phyloP scores from a whole-genome alignment of 345 rosid species.

The Salix udensis region DNA sequence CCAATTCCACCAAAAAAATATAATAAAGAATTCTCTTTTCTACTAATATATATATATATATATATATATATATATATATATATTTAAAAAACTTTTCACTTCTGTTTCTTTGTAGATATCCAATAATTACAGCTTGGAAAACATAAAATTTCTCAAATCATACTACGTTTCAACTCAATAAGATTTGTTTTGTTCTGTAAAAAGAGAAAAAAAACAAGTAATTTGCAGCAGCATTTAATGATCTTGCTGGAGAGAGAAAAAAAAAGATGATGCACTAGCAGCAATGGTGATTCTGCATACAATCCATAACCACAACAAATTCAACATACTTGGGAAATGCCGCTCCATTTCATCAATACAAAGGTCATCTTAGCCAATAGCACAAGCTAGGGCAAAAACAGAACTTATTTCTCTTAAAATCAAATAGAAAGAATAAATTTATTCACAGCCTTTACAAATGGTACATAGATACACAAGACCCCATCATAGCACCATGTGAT shows the following conservation, averaged over 20 bases:
- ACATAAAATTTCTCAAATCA: too few species aligned
- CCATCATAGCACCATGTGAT: neutral
- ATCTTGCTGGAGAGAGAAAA: neutral
- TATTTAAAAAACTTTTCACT: too few species aligned
- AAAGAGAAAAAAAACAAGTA: too few species aligned
- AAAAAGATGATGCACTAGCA: neutral
- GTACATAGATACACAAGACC: neutral
- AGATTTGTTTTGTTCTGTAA: too few species aligned
- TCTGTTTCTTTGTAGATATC: too few species aligned
- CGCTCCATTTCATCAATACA: neutral
- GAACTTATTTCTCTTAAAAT: neutral
- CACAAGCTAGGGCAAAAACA: neutral
- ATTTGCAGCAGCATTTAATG: neutral
- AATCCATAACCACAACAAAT: neutral
- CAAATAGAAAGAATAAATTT: neutral
- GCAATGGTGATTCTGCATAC: too few species aligned
- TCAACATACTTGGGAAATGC: neutral
- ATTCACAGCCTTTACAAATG: slow-evolving; percentile 1
- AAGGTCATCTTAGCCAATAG: neutral
- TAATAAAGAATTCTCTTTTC: too few species aligned
- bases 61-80: too few species aligned
- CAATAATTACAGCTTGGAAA: too few species aligned
- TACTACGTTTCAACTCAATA: too few species aligned
- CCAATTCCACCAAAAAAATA: too few species aligned
- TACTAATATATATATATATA: too few species aligned